These are phyloP conservation scores for Flueggea neowawraea DNA, from an alignment of 441 rosid species.

Conservation along the genomic window DNA sequence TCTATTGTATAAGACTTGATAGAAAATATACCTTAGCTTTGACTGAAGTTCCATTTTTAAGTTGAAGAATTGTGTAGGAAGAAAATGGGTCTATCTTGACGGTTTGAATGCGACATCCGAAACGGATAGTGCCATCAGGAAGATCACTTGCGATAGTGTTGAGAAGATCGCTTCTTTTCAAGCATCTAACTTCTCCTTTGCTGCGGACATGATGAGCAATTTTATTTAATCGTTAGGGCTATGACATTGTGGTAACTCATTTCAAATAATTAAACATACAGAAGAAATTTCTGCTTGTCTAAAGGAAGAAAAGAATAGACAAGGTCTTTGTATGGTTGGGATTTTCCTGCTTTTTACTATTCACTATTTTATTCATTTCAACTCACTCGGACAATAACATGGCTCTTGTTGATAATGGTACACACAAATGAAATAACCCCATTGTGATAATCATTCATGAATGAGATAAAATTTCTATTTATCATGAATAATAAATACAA, in stretches of 20 bases:
- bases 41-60: constrained; percentile 26
- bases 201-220: neutral
- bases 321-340: no score
- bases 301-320: no score
- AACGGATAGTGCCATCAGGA: constrained; percentile 32
- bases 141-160: constrained; percentile 35
- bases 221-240: neutral
- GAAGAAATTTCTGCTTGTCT: no score
- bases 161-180: constrained; percentile 39
- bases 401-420: no score
- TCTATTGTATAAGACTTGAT: neutral
- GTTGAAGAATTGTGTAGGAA: constrained; percentile 32
- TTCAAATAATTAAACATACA: no score
- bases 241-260: neutral
- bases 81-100: constrained; percentile 26
- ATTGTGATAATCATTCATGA: no score
- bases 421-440: no score
- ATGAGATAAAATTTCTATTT: no score
- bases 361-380: no score
- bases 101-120: constrained; percentile 30
- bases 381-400: no score
- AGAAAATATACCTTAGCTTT: constrained; percentile 39
- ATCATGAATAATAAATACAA: no score
- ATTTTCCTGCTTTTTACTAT: no score
- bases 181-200: constrained; percentile 43